These are phyloP conservation scores for Erysimum cheiri DNA, from an alignment of 441 rosid species.

Conservation along the genomic window DNA sequence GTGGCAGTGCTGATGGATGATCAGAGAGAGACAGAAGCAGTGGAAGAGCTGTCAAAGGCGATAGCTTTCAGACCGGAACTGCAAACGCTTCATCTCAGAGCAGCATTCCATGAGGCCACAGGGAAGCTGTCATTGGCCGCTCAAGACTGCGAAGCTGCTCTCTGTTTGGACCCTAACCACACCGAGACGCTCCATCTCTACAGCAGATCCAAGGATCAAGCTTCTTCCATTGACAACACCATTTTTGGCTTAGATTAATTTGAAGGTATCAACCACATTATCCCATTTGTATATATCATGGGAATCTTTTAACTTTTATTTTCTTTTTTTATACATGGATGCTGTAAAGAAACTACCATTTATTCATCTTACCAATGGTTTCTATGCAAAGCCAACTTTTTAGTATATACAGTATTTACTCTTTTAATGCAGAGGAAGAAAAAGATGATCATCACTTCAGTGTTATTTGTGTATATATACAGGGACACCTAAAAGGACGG, in stretches of 20 bases:
- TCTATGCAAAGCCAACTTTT: conserved; percentile 29
- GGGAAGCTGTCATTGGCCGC: conserved; percentile 60
- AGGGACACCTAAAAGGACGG: conserved; percentile 30
- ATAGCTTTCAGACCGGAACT: conserved; percentile 74
- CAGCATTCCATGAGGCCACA: conserved; percentile 72
- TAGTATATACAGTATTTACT: conserved; percentile 23
- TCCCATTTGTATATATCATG: conserved; percentile 21
- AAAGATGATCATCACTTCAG: conserved; percentile 26
- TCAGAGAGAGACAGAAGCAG: conserved; percentile 71
- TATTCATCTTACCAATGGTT: conserved; percentile 21
- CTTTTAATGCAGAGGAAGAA: conserved; percentile 23
- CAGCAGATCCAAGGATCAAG: conserved; percentile 51
- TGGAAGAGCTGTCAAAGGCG: conserved; percentile 68
- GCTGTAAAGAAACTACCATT: conserved; percentile 13
- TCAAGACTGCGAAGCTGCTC: conserved; percentile 76
- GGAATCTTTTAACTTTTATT: background rate
- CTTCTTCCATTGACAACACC: conserved; percentile 40
- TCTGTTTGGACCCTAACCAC: conserved; percentile 71
- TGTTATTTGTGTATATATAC: conserved; percentile 43
- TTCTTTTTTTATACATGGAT: conserved; percentile 14
- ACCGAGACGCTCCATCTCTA: conserved; percentile 61
- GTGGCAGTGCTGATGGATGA: conserved; percentile 74
- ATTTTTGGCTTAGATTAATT: conserved; percentile 30
- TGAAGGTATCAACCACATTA: conserved; percentile 31
- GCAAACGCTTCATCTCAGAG: conserved; percentile 77